Conservation (phyloP, 2,329 filamentous ascomycete genomes). For the Penicillium brasilianum region DNA sequence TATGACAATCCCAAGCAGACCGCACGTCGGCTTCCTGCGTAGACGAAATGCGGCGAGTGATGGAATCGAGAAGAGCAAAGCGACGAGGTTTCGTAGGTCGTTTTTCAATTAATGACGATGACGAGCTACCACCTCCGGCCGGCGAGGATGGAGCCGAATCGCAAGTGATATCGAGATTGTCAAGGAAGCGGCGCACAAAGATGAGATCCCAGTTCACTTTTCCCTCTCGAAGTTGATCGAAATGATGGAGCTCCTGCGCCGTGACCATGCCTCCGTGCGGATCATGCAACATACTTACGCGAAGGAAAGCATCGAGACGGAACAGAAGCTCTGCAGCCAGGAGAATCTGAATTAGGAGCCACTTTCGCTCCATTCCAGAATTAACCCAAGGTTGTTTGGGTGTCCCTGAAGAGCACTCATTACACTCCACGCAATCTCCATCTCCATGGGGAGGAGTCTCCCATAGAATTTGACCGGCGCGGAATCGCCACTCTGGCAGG, state of each 20-base stretch:
- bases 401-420: conserved; percentile 6
- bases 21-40: conserved; percentile 21
- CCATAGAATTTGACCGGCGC: conserved; percentile 54
- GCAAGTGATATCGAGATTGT: conserved; percentile 53
- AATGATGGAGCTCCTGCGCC: conserved; percentile 50
- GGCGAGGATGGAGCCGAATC: conserved; percentile 18
- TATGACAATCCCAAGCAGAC: conserved; percentile 42
- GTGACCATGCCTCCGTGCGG: conserved; percentile 49
- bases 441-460: conserved; percentile 43
- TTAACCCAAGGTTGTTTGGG: conserved; percentile 33
- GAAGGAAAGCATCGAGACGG: conserved; percentile 56
- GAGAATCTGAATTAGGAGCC: conserved; percentile 60
- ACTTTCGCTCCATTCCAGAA: conserved; percentile 53
- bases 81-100: conserved; percentile 23
- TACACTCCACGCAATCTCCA: conserved; percentile 37
- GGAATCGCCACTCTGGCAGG: conserved; percentile 52
- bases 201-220: conserved; percentile 64
- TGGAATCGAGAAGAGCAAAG: conserved; percentile 33
- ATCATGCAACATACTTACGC: conserved; percentile 47
- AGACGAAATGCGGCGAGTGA: conserved; percentile 28
- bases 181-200: conserved; percentile 57
- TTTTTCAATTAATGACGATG: conserved; percentile 10
- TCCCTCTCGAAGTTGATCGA: conserved; percentile 53
- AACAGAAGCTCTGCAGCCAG: conserved; percentile 61
- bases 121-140: background rate